Evolutionary conservation across 139 green algal genomes (phyloP).

Genomic region (Yamagishiella unicocca): DNA sequence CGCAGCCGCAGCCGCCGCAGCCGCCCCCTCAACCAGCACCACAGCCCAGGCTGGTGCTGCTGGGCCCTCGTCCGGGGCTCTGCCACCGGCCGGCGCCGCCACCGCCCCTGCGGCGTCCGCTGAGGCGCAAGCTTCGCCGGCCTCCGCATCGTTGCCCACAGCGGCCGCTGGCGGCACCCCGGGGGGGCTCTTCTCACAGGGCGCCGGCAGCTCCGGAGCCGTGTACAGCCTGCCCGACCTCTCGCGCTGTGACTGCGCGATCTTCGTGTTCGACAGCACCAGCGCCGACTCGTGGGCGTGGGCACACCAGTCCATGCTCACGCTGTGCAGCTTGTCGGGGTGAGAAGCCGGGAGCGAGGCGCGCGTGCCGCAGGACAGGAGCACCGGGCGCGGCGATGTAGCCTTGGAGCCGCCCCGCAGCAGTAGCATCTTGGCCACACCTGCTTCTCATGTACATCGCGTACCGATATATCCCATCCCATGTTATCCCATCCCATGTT

Average conservation of each 20-base stretch:
- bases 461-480: too few relatives aligned
- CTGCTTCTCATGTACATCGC: too few relatives aligned
- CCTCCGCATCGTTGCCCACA: background rate
- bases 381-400: too few relatives aligned
- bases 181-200: background rate
- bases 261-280: conserved; percentile 78
- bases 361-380: too few relatives aligned
- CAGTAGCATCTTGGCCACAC: too few relatives aligned
- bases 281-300: conserved; percentile 52
- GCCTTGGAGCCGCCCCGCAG: too few relatives aligned
- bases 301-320: conserved; percentile 40
- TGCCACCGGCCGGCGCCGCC: background rate
- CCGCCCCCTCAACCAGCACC: background rate
- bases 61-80: background rate
- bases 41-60: background rate
- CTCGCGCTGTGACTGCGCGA: conserved; percentile 65
- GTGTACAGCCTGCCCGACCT: conserved; percentile 46
- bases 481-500: too few relatives aligned
- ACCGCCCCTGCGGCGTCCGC: background rate
- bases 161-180: background rate
- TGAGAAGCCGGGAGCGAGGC: background rate
- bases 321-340: conserved; percentile 33
- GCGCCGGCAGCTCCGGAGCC: background rate
- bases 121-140: background rate
- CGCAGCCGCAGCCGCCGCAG: background rate